Percentiles rank a stretch among this genome's conserved stretches.
phyloP scores from a whole-genome alignment of 371 early-diverging fungal genomes.

The Dichotomocladium elegans region DNA sequence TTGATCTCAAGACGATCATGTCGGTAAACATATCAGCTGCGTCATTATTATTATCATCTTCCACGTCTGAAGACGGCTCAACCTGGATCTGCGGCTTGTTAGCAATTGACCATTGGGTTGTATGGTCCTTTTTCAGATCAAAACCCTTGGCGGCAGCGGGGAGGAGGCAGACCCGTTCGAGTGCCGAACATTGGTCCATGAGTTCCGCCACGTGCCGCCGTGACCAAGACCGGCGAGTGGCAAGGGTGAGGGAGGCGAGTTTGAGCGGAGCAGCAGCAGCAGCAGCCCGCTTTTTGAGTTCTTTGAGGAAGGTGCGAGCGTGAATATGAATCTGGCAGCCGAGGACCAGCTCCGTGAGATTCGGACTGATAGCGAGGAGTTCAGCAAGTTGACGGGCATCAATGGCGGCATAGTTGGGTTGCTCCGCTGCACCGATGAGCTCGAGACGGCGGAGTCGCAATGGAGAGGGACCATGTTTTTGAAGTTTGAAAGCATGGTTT shows the following conservation, averaged over 20 bases:
- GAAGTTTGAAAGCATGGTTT: conserved; percentile 23
- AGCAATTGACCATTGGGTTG: not conserved
- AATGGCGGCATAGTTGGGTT: conserved; percentile 28
- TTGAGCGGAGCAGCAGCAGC: not conserved
- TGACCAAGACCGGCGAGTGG: conserved; percentile 36
- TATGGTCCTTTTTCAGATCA: conserved; percentile 6
- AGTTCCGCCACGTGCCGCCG: conserved; percentile 20
- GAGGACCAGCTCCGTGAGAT: conserved; percentile 21
- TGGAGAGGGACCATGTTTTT: not conserved
- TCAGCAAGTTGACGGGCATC: conserved; percentile 23
- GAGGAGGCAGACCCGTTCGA: conserved; percentile 22
- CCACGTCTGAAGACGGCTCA: not conserved
- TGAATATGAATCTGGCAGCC: conserved; percentile 37
- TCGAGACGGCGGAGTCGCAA: conserved; percentile 16
- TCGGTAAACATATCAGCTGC: conserved; percentile 4
- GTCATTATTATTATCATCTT: conserved; percentile 1
- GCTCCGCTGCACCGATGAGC: conserved; percentile 20
- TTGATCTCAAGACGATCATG: conserved; percentile 9
- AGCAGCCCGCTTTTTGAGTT: conserved; percentile 4
- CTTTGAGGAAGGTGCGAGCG: conserved; percentile 23
- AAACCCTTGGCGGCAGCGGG: conserved; percentile 20
- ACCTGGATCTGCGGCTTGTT: conserved; percentile 1
- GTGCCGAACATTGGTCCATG: conserved; percentile 20
- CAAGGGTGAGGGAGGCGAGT: conserved; percentile 21
- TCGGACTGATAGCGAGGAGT: conserved; percentile 21